Conservation (phyloP, 305 asterid species). For the Stenogyne calaminthoides region DNA sequence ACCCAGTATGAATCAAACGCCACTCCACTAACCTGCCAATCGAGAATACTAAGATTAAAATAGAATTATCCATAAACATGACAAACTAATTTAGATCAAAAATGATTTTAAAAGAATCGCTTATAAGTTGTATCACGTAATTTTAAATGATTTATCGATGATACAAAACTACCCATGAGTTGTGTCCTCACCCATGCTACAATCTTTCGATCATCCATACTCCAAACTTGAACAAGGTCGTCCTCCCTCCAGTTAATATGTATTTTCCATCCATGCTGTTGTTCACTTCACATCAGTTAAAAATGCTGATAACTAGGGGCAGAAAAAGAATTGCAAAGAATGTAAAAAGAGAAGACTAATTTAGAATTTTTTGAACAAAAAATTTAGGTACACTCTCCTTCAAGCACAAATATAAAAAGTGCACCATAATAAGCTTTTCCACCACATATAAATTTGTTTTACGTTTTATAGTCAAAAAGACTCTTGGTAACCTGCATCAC, state of each 20-base stretch:
- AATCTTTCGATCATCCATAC: constrained; percentile 94
- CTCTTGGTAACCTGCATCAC: constrained; percentile 80
- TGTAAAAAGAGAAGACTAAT: neutral
- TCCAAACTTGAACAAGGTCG: constrained; percentile 99
- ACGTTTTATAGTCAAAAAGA: constrained; percentile 93
- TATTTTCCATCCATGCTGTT: constrained; percentile 97
- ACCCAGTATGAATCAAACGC: constrained; percentile 96
- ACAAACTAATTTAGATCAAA: neutral
- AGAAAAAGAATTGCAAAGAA: neutral
- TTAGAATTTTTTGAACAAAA: neutral
- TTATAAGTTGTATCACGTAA: neutral
- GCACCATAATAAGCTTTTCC: constrained; percentile 99
- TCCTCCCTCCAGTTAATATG: constrained; percentile 97
- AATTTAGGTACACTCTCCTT: constrained; percentile 57
- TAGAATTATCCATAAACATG: constrained; percentile 15
- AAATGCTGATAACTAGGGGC: constrained; percentile 32
- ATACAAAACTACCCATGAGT: constrained; percentile 85
- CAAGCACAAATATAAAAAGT: constrained; percentile 90
- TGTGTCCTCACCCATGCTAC: constrained; percentile 99
- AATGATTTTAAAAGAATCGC: neutral
- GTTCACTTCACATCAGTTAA: constrained; percentile 46
- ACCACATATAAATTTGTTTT: constrained; percentile 86
- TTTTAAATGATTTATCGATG: constrained; percentile 12
- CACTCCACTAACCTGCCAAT: constrained; percentile 91
- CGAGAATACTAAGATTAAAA: constrained; percentile 22